phyloP scores from a whole-genome alignment of 1,284 basidiomycete genomes.

The Pyrrhoderma lamaoense region DNA sequence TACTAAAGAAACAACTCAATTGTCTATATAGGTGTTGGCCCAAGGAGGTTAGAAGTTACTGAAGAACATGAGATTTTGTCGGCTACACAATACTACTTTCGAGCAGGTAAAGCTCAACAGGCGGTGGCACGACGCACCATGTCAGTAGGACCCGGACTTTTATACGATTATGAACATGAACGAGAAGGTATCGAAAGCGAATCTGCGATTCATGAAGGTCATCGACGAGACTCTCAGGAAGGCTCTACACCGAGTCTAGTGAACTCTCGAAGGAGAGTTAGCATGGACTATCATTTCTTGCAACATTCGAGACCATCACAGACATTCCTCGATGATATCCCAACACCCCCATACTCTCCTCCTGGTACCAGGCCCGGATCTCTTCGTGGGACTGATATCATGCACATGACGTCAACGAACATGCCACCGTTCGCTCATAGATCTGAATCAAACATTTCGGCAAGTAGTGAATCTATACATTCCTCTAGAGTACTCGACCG shows the following conservation, averaged over 20 bases:
- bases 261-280: slow-evolving; percentile 10
- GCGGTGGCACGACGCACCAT: slow-evolving; percentile 44
- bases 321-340: slow-evolving; percentile 6
- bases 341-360: slow-evolving; percentile 18
- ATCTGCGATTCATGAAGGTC: slow-evolving; percentile 1
- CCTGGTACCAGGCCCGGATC: slow-evolving; percentile 7
- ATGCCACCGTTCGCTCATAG: background rate
- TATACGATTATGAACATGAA: slow-evolving; percentile 30
- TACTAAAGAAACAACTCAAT: background rate
- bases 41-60: slow-evolving; percentile 68
- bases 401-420: background rate
- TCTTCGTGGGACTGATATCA: background rate
- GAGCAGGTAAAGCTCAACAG: slow-evolving; percentile 34
- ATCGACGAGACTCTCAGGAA: background rate
- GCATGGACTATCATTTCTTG: slow-evolving; percentile 15
- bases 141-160: slow-evolving; percentile 74
- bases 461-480: background rate
- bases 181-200: slow-evolving; percentile 30
- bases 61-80: slow-evolving; percentile 79
- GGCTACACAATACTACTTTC: slow-evolving; percentile 70
- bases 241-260: slow-evolving; percentile 10
- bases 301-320: background rate
- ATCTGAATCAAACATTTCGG: background rate
- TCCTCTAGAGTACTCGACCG: background rate
- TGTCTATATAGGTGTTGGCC: slow-evolving; percentile 61